phyloP scores from a whole-genome alignment of 2,329 filamentous ascomycete genomes.

The Colletotrichum magnum region DNA sequence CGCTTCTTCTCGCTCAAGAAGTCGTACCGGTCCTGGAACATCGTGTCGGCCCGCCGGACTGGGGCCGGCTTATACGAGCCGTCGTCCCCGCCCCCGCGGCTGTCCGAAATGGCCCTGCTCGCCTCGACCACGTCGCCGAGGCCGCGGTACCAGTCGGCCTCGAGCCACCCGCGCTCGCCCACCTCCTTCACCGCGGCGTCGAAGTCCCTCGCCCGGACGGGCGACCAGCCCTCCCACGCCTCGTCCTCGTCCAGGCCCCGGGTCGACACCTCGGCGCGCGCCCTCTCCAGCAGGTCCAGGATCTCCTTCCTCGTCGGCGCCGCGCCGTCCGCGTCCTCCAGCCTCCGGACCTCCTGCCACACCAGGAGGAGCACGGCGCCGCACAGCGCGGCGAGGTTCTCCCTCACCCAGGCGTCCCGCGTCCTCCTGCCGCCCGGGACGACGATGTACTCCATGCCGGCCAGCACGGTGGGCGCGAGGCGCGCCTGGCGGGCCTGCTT shows the following conservation, averaged over 20 bases:
- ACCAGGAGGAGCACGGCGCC: constrained; percentile 75
- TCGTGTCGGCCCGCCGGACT: constrained; percentile 71
- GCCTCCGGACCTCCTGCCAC: constrained; percentile 61
- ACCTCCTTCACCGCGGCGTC: constrained; percentile 74
- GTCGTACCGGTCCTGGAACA: constrained; percentile 83
- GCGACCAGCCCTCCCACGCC: constrained; percentile 68
- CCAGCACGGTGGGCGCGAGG: constrained; percentile 80
- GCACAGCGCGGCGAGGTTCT: constrained; percentile 68
- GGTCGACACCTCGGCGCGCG: constrained; percentile 50
- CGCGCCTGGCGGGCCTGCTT: constrained; percentile 71
- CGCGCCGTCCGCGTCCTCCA: constrained; percentile 57
- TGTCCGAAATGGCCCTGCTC: constrained; percentile 38
- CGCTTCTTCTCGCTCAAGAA: constrained; percentile 76
- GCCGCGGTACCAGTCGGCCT: constrained; percentile 74
- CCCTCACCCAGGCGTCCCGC: constrained; percentile 63
- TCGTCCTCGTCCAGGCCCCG: constrained; percentile 60
- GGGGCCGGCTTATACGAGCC: constrained; percentile 52
- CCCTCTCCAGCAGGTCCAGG: constrained; percentile 54
- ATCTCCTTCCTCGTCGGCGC: constrained; percentile 57
- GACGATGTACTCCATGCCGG: constrained; percentile 75
- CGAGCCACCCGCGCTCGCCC: constrained; percentile 69
- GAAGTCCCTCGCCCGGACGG: constrained; percentile 67
- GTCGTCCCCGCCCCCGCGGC: constrained; percentile 43
- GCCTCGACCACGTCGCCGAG: constrained; percentile 68
- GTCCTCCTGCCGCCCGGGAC: constrained; percentile 59